Conservation (phyloP, 179 eudicot species). For the Spergularia azorica region DNA sequence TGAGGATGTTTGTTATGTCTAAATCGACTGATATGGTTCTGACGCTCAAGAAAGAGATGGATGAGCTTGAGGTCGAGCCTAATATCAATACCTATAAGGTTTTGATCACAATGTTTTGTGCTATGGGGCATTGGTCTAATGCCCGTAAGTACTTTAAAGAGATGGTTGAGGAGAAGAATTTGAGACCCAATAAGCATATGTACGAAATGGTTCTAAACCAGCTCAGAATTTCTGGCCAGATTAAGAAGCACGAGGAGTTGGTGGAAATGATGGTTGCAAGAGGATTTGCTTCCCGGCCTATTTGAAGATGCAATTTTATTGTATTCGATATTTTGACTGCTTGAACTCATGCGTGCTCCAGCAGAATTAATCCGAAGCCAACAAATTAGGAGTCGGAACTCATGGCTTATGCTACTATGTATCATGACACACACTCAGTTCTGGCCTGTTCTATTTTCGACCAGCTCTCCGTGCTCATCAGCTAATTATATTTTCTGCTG, state of each 20-base stretch:
- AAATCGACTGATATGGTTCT: constrained; percentile 91
- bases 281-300: constrained; percentile 70
- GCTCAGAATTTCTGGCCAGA: constrained; percentile 73
- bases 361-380: neutral
- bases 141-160: constrained; percentile 74
- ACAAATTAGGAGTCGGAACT: neutral
- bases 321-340: neutral
- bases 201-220: constrained; percentile 69
- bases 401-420: too few relatives aligned
- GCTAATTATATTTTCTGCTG: neutral
- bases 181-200: constrained; percentile 53
- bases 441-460: neutral
- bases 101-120: constrained; percentile 66
- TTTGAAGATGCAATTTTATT: constrained; percentile 26
- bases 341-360: neutral
- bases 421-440: neutral
- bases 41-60: constrained; percentile 89
- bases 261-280: constrained; percentile 85
- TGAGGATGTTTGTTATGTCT: constrained; percentile 87
- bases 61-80: constrained; percentile 62
- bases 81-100: constrained; percentile 74
- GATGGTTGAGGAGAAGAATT: constrained; percentile 85
- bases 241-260: constrained; percentile 86
- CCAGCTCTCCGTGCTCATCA: neutral
- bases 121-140: constrained; percentile 94